Conservation (phyloP, 2,329 filamentous ascomycete genomes). For the Dactylonectria macrodidyma region DNA sequence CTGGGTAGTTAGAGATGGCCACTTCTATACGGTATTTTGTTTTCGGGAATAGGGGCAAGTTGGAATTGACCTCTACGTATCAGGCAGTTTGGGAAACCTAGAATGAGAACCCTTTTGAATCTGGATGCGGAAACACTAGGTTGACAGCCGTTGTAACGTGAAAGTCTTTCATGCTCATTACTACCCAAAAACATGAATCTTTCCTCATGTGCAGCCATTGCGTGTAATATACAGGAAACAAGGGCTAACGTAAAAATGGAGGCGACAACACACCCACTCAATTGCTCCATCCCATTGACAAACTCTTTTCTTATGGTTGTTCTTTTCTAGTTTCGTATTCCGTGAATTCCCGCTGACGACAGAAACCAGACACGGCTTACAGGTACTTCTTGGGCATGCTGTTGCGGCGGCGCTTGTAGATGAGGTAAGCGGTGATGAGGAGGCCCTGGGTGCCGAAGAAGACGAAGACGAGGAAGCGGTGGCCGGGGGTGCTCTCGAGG, state of each 20-base stretch:
- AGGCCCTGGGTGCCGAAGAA: conserved; percentile 83
- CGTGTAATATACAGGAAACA: conserved; percentile 40
- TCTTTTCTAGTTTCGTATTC: conserved; percentile 1
- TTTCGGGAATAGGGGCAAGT: conserved; percentile 1
- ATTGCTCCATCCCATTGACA: conserved; percentile 5
- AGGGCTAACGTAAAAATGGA: conserved; percentile 5
- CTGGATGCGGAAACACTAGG: neutral
- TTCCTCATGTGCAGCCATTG: conserved; percentile 37
- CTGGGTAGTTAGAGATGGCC: neutral
- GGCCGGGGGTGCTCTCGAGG: conserved; percentile 63
- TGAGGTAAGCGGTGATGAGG: conserved; percentile 77
- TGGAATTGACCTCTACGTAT: neutral
- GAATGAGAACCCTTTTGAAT: neutral
- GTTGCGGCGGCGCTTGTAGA: conserved; percentile 85
- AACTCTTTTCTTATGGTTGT: conserved; percentile 19
- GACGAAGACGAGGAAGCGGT: conserved; percentile 74
- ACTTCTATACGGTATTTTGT: neutral
- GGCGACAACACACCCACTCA: conserved; percentile 28
- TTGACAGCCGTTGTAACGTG: conserved; percentile 1
- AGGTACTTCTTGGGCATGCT: conserved; percentile 93
- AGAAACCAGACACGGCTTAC: conserved; percentile 56
- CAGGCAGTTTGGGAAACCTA: neutral
- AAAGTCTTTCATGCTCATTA: conserved; percentile 42
- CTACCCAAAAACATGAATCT: conserved; percentile 32
- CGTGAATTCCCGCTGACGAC: neutral